Conservation (phyloP, 495 filamentous ascomycete genomes). For the Neurospora pannonica region DNA sequence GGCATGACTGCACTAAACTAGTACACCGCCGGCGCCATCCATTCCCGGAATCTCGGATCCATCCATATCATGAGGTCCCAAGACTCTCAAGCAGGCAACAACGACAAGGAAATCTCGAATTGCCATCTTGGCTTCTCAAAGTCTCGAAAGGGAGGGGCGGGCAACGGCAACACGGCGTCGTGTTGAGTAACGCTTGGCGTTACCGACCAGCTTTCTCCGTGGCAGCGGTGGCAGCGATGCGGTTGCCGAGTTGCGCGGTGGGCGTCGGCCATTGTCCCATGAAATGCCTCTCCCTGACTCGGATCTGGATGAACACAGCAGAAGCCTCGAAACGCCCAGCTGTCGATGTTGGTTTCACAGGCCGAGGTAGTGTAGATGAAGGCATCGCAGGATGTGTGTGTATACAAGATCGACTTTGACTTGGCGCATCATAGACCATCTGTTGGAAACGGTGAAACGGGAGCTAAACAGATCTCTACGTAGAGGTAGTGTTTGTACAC, state of each 20-base stretch:
- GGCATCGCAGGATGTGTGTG: background rate
- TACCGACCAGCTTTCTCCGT: background rate
- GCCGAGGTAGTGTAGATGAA: background rate
- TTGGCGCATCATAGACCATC: background rate
- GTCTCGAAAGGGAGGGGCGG: background rate
- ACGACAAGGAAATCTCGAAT: background rate
- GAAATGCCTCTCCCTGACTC: background rate
- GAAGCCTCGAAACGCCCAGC: background rate
- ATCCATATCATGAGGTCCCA: background rate
- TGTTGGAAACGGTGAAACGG: background rate
- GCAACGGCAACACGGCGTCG: background rate
- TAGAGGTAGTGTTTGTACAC: background rate
- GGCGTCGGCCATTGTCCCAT: background rate
- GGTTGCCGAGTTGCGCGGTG: background rate
- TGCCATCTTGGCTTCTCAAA: background rate
- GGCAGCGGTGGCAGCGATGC: background rate
- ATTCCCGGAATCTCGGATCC: background rate
- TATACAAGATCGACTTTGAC: background rate
- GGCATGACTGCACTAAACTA: background rate
- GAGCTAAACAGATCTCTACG: background rate
- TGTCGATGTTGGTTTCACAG: background rate
- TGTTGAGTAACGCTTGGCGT: background rate
- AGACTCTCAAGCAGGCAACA: background rate
- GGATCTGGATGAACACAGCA: background rate
- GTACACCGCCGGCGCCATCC: background rate